These are phyloP conservation scores for Aspergillus steynii DNA, from an alignment of 495 filamentous ascomycete species.

Conservation along the genomic window DNA sequence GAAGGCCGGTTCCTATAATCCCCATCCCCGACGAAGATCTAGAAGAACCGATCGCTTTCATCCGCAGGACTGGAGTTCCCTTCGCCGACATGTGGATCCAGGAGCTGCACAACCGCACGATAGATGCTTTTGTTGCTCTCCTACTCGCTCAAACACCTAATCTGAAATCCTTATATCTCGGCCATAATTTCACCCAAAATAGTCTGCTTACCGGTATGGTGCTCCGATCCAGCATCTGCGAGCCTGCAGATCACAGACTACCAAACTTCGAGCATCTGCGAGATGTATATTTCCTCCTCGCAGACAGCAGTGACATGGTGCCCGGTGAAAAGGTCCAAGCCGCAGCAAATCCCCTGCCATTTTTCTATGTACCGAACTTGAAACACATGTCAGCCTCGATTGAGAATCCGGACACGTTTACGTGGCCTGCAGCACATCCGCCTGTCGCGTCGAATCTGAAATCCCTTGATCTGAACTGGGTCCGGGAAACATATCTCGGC, in stretches of 20 bases:
- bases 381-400: slow-evolving; percentile 17
- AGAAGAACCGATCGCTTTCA: slow-evolving; percentile 12
- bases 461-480: slow-evolving; percentile 14
- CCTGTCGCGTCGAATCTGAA: slow-evolving; percentile 17
- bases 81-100: slow-evolving; percentile 19
- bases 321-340: background rate
- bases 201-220: slow-evolving; percentile 20
- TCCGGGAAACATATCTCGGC: slow-evolving; percentile 17
- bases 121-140: slow-evolving; percentile 24
- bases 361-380: slow-evolving; percentile 23
- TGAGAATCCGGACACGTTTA: slow-evolving; percentile 16
- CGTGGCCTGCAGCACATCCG: slow-evolving; percentile 15
- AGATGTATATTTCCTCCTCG: slow-evolving; percentile 12
- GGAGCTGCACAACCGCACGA: slow-evolving; percentile 14
- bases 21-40: slow-evolving; percentile 13
- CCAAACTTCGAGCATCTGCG: slow-evolving; percentile 16
- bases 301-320: background rate
- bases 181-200: slow-evolving; percentile 13
- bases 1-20: slow-evolving; percentile 6
- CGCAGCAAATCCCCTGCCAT: slow-evolving; percentile 13
- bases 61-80: slow-evolving; percentile 16
- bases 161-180: slow-evolving; percentile 18
- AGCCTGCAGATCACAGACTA: slow-evolving; percentile 13
- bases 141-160: slow-evolving; percentile 17
- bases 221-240: slow-evolving; percentile 20